Percentiles rank a stretch among this genome's conserved stretches.
Evolutionary conservation across 2,329 filamentous ascomycete genomes (phyloP).

Genomic region (Epichloe bromicola): DNA sequence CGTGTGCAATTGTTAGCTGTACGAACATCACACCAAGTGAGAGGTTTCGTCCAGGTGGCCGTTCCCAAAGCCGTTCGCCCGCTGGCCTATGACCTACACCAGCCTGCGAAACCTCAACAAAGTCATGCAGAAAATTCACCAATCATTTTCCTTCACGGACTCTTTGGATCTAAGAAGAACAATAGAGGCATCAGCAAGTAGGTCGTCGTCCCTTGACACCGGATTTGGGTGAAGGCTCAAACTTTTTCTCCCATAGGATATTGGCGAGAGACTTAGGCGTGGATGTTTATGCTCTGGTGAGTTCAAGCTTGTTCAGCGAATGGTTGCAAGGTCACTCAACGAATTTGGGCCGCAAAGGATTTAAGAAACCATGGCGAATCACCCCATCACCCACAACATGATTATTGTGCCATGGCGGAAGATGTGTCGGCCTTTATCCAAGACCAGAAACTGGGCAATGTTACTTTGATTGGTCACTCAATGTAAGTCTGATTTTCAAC

Average conservation of each 20-base stretch:
- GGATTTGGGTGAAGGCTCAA: not conserved
- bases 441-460: slow-evolving; percentile 53
- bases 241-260: slow-evolving; percentile 36
- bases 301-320: slow-evolving; percentile 12
- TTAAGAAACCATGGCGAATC: slow-evolving; percentile 89
- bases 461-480: slow-evolving; percentile 81
- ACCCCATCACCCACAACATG: slow-evolving; percentile 61
- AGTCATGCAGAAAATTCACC: slow-evolving; percentile 36
- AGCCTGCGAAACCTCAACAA: slow-evolving; percentile 31
- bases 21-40: not conserved
- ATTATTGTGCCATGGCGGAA: slow-evolving; percentile 70
- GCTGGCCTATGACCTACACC: slow-evolving; percentile 55
- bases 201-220: slow-evolving; percentile 19
- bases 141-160: slow-evolving; percentile 79
- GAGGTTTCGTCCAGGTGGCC: not conserved
- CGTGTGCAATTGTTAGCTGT: not conserved
- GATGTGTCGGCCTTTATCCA: slow-evolving; percentile 72
- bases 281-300: slow-evolving; percentile 68
- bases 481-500: slow-evolving; percentile 44
- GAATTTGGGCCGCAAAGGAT: slow-evolving; percentile 41
- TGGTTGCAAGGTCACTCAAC: not conserved
- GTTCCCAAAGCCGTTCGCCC: slow-evolving; percentile 11
- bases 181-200: slow-evolving; percentile 92
- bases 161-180: slow-evolving; percentile 93
- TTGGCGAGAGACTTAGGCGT: slow-evolving; percentile 70